Evolutionary conservation across 805 yeast species (phyloP), one percentile per base, ranked within the genome.

Genomic region (Saturnispora gosingensis): DNA sequence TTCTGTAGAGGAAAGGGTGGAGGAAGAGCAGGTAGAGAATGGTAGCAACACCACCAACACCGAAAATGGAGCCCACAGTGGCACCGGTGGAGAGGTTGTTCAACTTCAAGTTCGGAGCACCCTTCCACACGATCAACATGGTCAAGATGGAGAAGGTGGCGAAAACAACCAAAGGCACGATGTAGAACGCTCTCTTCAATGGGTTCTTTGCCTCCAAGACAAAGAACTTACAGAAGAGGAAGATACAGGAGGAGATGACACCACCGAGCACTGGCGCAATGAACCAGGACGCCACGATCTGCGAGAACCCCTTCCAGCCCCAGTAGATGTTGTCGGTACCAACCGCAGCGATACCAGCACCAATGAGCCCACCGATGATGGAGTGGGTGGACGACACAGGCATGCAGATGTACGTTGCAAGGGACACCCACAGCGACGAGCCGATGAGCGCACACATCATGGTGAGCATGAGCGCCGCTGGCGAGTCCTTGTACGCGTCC

Each of bases 361-460:
- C 91, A 53, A 83, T 81, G 40, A 82, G 74, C 42, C 80, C 89
- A 60, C 90, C 90, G 48, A 84, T 83, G 56, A 85, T 82, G 9
- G 88, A 81, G 61, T 85, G 90, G 10, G 91, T 84, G 16, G 90
- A 83, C 18, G 90, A 84, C 43, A 83, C 89, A n/a, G 90, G 90
- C 77, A 81, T 75, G 56, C 87, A 86, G 32, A 83, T 67, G 2
- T 64, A 55, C 15, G 90, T 85, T 39, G 90, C 90, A 53, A 81
- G 50, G 5, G 83, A 69, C 50, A 84, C 72, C 90, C 90, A 84
- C 28, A 72, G 43, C 1, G 90, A 81, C 5, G 88, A 81, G 43
- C 90, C 91, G 51, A 83, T 78, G 50, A 82, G 68, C 30, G 91
- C 90, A 70, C 85, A 79, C 18, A 83, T 73, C 90, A 84, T 84